Evolutionary conservation across 345 rosid species (phyloP), one percentile per base, ranked within the genome.

Genomic region (Brassica incana): DNA sequence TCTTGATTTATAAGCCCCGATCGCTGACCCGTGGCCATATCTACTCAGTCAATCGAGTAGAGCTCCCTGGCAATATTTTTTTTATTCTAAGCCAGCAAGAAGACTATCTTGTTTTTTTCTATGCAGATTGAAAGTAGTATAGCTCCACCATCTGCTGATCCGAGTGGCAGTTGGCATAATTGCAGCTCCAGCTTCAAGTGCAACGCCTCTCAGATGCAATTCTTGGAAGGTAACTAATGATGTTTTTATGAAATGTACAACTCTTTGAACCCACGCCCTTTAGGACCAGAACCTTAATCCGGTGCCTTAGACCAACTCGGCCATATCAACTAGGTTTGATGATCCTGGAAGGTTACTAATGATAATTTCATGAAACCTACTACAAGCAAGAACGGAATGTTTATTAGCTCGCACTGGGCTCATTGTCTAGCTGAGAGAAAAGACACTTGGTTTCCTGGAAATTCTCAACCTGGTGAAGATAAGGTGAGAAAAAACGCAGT

Each of bases 91-190:
- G 14, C 11, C 50, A 35, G 11, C 50, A 14, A 3, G 0, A 14
- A 48, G 0, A 14, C 23, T 11, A 45, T 4, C 38, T 35, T 66
- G 23, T 56, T 58, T 32, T 63, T 43, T 5, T 20, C 5, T 63
- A 63, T 60, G 64, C 52, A 81, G 84, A 81, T 76, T 43, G 40
- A 6, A 2, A 33, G 60, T 16, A 77, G 60, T 67, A 32, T 81
- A 76, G 84, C 84, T 67, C 81, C 84, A 72, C 71, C 35, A 59
- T 58, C 81, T n/a, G 70, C 66, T 43, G 84, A 81, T 81, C 78
- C 81, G 0, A 76, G 14, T 29, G 78, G 48, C 18, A 64, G 29
- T 59, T 81, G 84, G 84, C 67, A 43, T 40, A n/a, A 72, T 2
- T 81, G 81, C 43, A 67, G 66, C 6, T 32, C 8, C 18, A 67